Base-by-base conservation (phyloP, 2,329 filamentous ascomycete genomes). In the Apiospora hydei region DNA sequence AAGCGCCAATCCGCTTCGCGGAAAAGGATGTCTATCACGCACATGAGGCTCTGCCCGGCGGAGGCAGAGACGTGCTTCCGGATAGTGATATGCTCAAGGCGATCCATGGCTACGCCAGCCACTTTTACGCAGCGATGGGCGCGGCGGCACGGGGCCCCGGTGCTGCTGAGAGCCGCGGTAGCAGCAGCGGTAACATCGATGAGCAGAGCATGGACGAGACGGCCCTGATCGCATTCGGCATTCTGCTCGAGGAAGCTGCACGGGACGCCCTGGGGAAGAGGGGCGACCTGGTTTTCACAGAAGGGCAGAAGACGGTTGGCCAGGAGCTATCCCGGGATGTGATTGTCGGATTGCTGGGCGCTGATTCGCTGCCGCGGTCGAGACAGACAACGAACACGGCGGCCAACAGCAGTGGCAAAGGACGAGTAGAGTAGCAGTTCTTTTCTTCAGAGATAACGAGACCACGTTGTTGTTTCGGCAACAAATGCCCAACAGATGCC, bases 201-300 rank as follows among this genome's bases (percentile, higher is more conserved):
- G 86, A 89, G 78, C 80, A 86, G 74, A 93, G 90, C 80, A 89
- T 96, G 88, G 92, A 96, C 78, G 93, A 94, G 83, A 94, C 92
- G 18, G 93, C 93, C 4, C 84, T 96, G 72, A 83, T 96, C 70
- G 92, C 93, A 0, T 85, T 96, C 77, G 93, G 93, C 1, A 90
- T 96, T 68, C 81, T 96, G 71, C 83, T 95, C 57, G 93, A 96
- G 81, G 93, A 96, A 81, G 88, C 89, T 3, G 86, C 88, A 21
- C 85, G 86, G 53, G 88, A 91, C 67, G 80, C 85, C 7, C 82
- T 95, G 26, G 93, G 92, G 5, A 83, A 85, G 71, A 88, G 85
- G 16, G 93, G 93, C 30, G 91, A 94, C 80, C 80, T 94, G 67
- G 91, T 92, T 1, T 92, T 96, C 77, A 90, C 91, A 0, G 92